These are phyloP conservation scores for Ceratonia siliqua DNA, from an alignment of 306 rosid species.

Conservation along the genomic window DNA sequence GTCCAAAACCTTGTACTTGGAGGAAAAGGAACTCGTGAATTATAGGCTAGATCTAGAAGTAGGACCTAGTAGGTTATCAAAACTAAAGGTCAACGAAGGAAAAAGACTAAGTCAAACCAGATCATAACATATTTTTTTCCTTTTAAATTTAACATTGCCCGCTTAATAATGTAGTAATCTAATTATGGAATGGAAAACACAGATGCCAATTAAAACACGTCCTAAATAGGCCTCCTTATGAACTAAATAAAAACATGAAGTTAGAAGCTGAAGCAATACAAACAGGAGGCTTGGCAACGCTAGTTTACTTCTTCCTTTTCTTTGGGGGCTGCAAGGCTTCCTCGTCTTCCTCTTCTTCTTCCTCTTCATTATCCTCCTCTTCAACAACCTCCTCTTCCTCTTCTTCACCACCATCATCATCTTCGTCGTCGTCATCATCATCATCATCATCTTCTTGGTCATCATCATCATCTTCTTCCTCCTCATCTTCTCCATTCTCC, in stretches of 20 bases:
- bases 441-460: conserved; percentile 47
- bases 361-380: conserved; percentile 53
- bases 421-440: conserved; percentile 23
- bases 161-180: conserved; percentile 54
- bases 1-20: no score
- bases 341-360: conserved; percentile 67
- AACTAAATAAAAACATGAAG: conserved; percentile 40
- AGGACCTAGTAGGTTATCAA: not conserved
- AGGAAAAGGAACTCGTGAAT: no score
- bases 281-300: conserved; percentile 38
- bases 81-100: not conserved
- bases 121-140: not conserved
- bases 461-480: conserved; percentile 51
- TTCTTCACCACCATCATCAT: conserved; percentile 44
- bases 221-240: conserved; percentile 56
- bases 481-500: conserved; percentile 65
- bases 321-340: conserved; percentile 91
- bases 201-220: conserved; percentile 44
- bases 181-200: conserved; percentile 51
- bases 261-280: conserved; percentile 38
- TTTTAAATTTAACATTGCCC: conserved; percentile 38
- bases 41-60: no score
- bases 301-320: conserved; percentile 79
- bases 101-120: conserved; percentile 14
- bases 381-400: conserved; percentile 55